Evolutionary conservation across 2,329 filamentous ascomycete genomes (phyloP), one percentile per base, ranked within the genome.

Genomic region (Aspergillus caelatus): DNA sequence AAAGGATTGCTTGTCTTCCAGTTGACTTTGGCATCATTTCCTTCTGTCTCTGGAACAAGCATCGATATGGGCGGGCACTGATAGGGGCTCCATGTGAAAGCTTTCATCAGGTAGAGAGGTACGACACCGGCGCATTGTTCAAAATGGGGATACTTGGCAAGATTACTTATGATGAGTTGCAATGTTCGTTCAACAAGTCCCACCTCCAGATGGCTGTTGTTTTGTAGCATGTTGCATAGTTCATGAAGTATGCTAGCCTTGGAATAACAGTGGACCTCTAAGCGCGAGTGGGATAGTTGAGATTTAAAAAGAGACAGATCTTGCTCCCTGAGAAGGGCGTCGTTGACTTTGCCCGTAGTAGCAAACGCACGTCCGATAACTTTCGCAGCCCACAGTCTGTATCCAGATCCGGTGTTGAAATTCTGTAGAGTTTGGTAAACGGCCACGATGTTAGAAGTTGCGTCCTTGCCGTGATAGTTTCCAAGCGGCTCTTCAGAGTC

Each of bases 311-410:
- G 56, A 2, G 59, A 62, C 23, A 70, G 64, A 28, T 76, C 73
- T 52, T 80, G 78, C 58, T 82, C 78, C 62, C 83, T 68, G 73
- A 82, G 55, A 78, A 83, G 60, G 79, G 77, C 70, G 77, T 83
- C 66, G 76, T 79, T 70, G 82, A 88, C 68, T 60, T 87, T 83
- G 1, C 93, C 93, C 32, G 88, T 91, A 19, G 91, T 86, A 45
- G 90, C 89, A 77, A 94, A 98, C 0, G 92, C 89, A 73, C 93
- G 87, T 9, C 96, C 95, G 52, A 98, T 83, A 2, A 94, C 90
- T 66, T 90, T 86, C 3, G 92, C 94, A 52, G 92, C 91, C 96
- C 96, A 99, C 1, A 91, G 81, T 0, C 93, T 81, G 74, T 95
- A 97, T 19, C 88, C 85, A 30, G 86, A 80, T 61, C 88, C 91